Base-by-base conservation (phyloP, 345 rosid species). In the Populus tremula region DNA sequence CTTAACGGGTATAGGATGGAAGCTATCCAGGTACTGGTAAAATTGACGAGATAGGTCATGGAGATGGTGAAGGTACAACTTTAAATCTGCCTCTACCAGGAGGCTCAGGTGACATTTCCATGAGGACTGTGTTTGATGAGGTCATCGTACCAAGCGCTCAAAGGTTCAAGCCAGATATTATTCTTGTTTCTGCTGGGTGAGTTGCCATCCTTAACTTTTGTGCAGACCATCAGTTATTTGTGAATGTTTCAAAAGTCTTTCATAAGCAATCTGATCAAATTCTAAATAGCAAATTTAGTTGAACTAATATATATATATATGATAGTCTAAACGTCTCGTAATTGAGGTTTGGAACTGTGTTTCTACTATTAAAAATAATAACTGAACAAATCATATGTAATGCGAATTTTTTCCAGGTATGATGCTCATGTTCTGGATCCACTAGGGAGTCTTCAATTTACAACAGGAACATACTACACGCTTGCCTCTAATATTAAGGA, bases 161-260 rank as follows among this genome's bases (percentile, higher is more conserved):
- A 84, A 88, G 91, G 78, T 95, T 95, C 88, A 91, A 91, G 80
- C 98, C 98, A 62, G 97, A 95, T 76, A 89, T 93, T 67, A 90
- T 95, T 79, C 98, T 95, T 5, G 93, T 93, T 82, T 95, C 99
- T n/a, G 99, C 99, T 7, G 97, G 99, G 99, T 92, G 67, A 87
- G 93, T 84, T 77, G 33, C 36, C 54, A 12, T 21, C 27, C 33
- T 67, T 61, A n/a, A 21, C 36, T 13, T 16, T 49, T 49, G 17
- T 27, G 25, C 33, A 29, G 17, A 14, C 5, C 6, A 25, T 64
- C 20, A 62, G 45, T 41, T 62, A 16, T 17, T 63, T 36, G 39
- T 27, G 29, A 59, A 25, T n/a, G 29, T 23, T 59, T 59, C 64
- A 59, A n/a, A 23, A 59, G 64, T 10, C 29, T 1, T n/a, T 9